Percentiles rank a stretch among this genome's conserved stretches.
phyloP scores from a whole-genome alignment of 1,284 basidiomycete genomes.

The Pterulicium gracile region DNA sequence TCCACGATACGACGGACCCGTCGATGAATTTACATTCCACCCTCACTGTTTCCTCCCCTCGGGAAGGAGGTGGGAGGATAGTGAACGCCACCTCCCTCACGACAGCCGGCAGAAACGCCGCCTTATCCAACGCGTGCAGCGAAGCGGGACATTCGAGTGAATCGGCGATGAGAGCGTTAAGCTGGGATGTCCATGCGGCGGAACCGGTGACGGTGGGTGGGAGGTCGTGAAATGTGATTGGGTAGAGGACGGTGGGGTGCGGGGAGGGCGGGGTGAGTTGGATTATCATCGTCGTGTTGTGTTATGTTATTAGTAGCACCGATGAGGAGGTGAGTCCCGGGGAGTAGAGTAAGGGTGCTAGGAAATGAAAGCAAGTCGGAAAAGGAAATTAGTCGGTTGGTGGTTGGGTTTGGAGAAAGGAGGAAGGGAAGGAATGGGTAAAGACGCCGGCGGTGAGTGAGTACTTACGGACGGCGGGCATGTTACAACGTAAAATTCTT shows the following conservation, averaged over 20 bases:
- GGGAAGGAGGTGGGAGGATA: constrained; percentile 21
- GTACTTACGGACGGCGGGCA: too few relatives aligned
- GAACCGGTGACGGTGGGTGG: constrained; percentile 38
- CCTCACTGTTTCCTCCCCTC: constrained; percentile 15
- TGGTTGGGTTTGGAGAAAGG: too few relatives aligned
- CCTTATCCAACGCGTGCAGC: constrained; percentile 54
- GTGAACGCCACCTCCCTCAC: constrained; percentile 53
- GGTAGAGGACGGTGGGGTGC: constrained; percentile 63
- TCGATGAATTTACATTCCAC: constrained; percentile 49
- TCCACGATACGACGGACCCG: constrained; percentile 38
- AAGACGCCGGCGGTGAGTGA: too few relatives aligned
- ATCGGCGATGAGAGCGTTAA: constrained; percentile 37
- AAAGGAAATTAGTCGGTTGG: too few relatives aligned
- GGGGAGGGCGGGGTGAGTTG: constrained; percentile 42
- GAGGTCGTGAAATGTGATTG: constrained; percentile 45
- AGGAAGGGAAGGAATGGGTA: too few relatives aligned
- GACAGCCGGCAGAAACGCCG: constrained; percentile 44
- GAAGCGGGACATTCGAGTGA: constrained; percentile 46
- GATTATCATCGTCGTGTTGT: constrained; percentile 73
- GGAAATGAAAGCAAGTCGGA: too few relatives aligned
- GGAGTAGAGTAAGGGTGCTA: too few relatives aligned
- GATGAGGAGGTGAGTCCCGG: too few relatives aligned
- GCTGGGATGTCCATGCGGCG: constrained; percentile 43
- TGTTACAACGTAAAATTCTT: too few relatives aligned
- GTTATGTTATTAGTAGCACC: too few relatives aligned